Percentiles rank a stretch among this genome's conserved stretches.
These are phyloP conservation scores for Aspergillus floridensis DNA, from an alignment of 2,329 filamentous ascomycete species.

Conservation along the genomic window DNA sequence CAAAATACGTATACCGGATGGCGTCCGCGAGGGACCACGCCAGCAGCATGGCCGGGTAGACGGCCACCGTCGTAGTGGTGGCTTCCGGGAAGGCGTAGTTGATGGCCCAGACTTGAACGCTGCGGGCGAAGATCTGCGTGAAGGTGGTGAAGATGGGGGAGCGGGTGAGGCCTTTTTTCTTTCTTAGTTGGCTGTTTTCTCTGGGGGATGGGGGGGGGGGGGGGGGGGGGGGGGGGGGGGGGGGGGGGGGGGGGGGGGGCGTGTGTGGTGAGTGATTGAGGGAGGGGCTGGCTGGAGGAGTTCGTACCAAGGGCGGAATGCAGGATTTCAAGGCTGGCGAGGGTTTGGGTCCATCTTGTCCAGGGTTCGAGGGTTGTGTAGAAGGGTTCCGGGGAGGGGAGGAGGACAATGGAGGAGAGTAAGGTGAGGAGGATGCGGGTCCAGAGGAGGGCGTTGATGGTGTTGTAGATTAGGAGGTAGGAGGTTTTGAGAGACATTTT, in stretches of 20 bases:
- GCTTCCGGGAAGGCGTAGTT: conserved; percentile 24
- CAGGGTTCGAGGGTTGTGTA: conserved; percentile 26
- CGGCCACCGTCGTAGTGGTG: conserved; percentile 16
- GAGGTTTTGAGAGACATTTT: conserved; percentile 3
- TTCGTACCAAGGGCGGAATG: conserved; percentile 18
- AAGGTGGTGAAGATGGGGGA: conserved; percentile 31
- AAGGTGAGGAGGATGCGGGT: conserved; percentile 23
- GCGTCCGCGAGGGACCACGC: conserved; percentile 30
- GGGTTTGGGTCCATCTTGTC: conserved; percentile 26
- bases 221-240: too few relatives aligned
- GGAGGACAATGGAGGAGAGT: conserved; percentile 7
- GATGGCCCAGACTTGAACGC: conserved; percentile 33
- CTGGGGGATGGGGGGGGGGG: neutral
- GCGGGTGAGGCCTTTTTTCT: conserved; percentile 24
- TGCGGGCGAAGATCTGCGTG: conserved; percentile 30
- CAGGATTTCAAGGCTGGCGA: conserved; percentile 26
- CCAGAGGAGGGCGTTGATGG: conserved; percentile 24
- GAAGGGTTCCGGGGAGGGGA: neutral
- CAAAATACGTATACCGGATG: conserved; percentile 28
- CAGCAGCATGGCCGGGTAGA: conserved; percentile 25
- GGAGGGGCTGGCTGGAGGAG: conserved; percentile 12
- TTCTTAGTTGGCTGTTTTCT: neutral
- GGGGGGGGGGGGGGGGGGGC: too few relatives aligned
- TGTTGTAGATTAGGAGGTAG: conserved; percentile 30
- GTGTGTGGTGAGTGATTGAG: neutral